These are phyloP conservation scores for Russula griseocarnosa DNA, from an alignment of 768 basidiomycete genomes.

Conservation along the genomic window DNA sequence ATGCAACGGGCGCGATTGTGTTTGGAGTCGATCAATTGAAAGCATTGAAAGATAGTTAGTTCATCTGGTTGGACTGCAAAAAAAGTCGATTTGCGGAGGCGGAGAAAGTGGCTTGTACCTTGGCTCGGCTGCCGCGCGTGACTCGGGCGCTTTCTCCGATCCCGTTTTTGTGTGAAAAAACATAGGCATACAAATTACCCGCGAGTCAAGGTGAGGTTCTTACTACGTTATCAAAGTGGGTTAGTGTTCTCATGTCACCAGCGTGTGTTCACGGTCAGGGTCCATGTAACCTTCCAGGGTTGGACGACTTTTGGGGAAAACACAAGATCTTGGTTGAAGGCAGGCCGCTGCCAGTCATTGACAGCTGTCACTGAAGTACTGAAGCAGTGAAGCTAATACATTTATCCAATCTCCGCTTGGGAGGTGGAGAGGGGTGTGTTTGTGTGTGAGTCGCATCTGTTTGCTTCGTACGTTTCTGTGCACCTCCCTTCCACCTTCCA, in stretches of 20 bases:
- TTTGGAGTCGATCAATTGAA: neutral
- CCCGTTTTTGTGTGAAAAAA: neutral
- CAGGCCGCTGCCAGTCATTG: too few species aligned
- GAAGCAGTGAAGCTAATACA: too few species aligned
- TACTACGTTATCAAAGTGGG: neutral
- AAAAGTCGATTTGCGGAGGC: neutral
- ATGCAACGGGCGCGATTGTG: too few species aligned
- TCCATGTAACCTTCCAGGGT: neutral
- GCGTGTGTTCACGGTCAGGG: slow-evolving; percentile 1
- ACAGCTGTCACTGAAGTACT: neutral
- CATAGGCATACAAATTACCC: too few species aligned
- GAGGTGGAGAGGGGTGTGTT: too few species aligned
- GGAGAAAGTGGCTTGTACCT: too few species aligned
- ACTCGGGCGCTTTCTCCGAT: neutral
- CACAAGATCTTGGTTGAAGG: neutral
- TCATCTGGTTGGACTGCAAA: neutral
- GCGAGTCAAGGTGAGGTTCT: too few species aligned
- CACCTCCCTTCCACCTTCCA: neutral
- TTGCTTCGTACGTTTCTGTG: slow-evolving; percentile 1
- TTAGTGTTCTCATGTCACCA: neutral
- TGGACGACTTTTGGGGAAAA: neutral
- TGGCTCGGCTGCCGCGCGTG: too few species aligned
- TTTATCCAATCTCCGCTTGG: too few species aligned
- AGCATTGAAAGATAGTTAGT: neutral
- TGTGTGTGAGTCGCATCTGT: neutral